Conservation (phyloP, 2,329 filamentous ascomycete species). For the Zopfia rhizophila region DNA sequence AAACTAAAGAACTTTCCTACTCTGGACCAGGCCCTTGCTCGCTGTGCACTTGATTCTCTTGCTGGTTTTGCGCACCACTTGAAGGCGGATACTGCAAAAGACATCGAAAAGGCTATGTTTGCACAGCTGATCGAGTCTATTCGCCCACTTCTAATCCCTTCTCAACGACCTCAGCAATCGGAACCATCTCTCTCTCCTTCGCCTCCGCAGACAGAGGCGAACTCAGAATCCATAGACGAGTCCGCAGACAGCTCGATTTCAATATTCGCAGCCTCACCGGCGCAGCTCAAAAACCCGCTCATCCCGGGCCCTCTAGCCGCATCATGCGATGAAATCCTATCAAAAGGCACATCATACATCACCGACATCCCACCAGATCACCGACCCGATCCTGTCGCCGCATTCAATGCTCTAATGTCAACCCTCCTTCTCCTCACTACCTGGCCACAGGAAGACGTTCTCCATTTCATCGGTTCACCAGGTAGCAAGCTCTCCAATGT, state of each 20-base stretch:
- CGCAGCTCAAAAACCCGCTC: conserved; percentile 20
- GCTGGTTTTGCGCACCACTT: conserved; percentile 14
- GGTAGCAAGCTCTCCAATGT: conserved; percentile 27
- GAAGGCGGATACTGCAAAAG: background rate
- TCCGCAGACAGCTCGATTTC: too few species aligned
- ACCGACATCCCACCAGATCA: conserved; percentile 13
- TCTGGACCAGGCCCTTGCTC: conserved; percentile 21
- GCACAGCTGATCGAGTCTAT: conserved; percentile 22
- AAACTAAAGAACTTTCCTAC: conserved; percentile 20
- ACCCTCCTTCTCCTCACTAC: conserved; percentile 28
- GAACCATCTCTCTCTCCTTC: background rate
- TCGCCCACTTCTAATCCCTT: conserved; percentile 19
- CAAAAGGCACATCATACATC: conserved; percentile 15
- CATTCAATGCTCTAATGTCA: conserved; percentile 30
- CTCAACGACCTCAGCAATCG: background rate
- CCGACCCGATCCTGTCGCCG: conserved; percentile 7
- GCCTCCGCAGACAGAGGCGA: background rate
- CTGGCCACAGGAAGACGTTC: conserved; percentile 29
- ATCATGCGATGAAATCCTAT: conserved; percentile 17
- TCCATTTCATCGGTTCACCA: conserved; percentile 23
- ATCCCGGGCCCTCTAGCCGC: conserved; percentile 4
- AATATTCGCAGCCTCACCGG: too few species aligned
- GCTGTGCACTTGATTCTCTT: conserved; percentile 24
- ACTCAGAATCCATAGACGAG: background rate
- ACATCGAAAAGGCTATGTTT: conserved; percentile 28